phyloP scores from a whole-genome alignment of 371 early-diverging fungal species.

The Phascolomyces articulosus region DNA sequence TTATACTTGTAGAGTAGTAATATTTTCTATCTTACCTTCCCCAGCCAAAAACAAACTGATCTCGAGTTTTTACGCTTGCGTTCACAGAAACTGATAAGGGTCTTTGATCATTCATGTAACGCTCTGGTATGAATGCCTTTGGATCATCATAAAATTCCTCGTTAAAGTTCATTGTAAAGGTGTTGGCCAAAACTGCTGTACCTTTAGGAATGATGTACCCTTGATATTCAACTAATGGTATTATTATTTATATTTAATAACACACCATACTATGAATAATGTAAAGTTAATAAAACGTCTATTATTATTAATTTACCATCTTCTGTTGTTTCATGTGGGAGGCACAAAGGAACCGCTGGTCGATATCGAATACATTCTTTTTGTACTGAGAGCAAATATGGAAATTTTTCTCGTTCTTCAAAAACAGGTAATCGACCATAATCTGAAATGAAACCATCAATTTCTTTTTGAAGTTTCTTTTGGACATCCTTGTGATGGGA shows the following conservation, averaged over 20 bases:
- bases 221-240: slow-evolving; percentile 6
- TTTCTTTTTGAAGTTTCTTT: no score
- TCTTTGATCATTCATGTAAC: slow-evolving; percentile 12
- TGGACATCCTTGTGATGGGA: no score
- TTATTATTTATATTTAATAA: no score
- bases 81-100: slow-evolving; percentile 8
- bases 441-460: no score
- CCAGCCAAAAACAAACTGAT: slow-evolving; percentile 12
- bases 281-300: no score
- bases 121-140: slow-evolving; percentile 7
- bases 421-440: slow-evolving; percentile 22
- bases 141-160: slow-evolving; percentile 6
- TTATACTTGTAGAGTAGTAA: no score
- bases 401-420: slow-evolving; percentile 15
- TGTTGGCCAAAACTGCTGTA: slow-evolving; percentile 9
- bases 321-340: slow-evolving; percentile 15
- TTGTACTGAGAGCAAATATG: slow-evolving; percentile 15
- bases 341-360: slow-evolving; percentile 2
- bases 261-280: neutral
- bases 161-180: slow-evolving; percentile 3
- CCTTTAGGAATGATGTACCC: slow-evolving; percentile 16
- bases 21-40: slow-evolving; percentile 8
- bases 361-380: no score
- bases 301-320: slow-evolving; percentile 23
- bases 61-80: slow-evolving; percentile 9